A percentile compares a stretch with the other conserved stretches of the same genome.
phyloP scores from a whole-genome alignment of 805 yeast species.

The Candida parachauliodes region DNA sequence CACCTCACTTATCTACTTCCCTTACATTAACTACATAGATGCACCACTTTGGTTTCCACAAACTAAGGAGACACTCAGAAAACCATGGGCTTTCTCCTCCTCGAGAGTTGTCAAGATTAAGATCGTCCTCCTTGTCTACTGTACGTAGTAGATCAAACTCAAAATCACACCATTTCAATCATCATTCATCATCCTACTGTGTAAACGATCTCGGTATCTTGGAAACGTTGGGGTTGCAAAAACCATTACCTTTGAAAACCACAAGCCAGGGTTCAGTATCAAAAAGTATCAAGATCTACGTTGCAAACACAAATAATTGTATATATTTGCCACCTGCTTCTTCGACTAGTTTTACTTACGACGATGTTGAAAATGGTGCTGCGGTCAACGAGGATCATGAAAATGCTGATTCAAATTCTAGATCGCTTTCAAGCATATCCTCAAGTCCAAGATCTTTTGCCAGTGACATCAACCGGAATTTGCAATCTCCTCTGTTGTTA shows the following conservation, averaged over 20 bases:
- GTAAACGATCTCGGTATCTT: conserved; percentile 28
- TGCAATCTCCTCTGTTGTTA: conserved; percentile 32
- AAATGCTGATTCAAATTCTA: background rate
- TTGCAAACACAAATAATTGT: conserved; percentile 39
- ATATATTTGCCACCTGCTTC: conserved; percentile 38
- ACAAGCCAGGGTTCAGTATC: conserved; percentile 21
- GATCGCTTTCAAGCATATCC: background rate
- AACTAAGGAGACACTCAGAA: conserved; percentile 1
- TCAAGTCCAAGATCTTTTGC: background rate
- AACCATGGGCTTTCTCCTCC: conserved; percentile 1
- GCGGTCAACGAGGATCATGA: conserved; percentile 10
- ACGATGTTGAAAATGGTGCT: conserved; percentile 41
- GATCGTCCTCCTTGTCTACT: conserved; percentile 2
- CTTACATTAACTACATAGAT: too few relatives aligned
- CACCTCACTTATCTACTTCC: too few relatives aligned
- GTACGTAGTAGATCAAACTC: conserved; percentile 10
- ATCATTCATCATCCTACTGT: conserved; percentile 25
- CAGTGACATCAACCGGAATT: conserved; percentile 12
- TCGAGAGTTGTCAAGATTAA: conserved; percentile 1
- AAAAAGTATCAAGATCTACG: conserved; percentile 27
- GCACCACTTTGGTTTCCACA: conserved; percentile 2
- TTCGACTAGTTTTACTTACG: conserved; percentile 39
- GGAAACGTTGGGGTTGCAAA: conserved; percentile 37
- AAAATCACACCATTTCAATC: conserved; percentile 2
- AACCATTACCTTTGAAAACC: conserved; percentile 34